Evolutionary conservation across 306 rosid genomes (phyloP).

Genomic region (Sechiopsis laciniata): DNA sequence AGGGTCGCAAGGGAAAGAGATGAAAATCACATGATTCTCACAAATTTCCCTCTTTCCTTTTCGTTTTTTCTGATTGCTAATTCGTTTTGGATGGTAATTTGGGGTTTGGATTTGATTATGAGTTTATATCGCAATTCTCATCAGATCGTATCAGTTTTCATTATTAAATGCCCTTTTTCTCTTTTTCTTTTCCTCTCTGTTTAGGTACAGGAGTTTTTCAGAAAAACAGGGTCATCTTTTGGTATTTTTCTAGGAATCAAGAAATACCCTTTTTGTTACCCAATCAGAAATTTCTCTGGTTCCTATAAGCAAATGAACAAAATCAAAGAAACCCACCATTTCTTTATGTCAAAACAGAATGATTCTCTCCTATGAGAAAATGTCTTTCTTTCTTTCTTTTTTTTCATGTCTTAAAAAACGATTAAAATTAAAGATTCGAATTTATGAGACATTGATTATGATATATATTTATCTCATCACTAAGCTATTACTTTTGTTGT

Average conservation of each 20-base stretch:
- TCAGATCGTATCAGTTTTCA: background rate
- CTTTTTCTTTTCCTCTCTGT: background rate
- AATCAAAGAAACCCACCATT: background rate
- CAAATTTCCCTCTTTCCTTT: constrained; percentile 32
- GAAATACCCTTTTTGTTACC: background rate
- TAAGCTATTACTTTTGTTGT: no score
- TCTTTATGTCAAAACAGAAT: background rate
- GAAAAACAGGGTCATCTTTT: background rate
- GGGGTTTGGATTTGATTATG: constrained; percentile 2
- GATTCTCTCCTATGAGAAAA: background rate
- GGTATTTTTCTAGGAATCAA: background rate
- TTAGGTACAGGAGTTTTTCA: background rate
- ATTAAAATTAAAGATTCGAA: no score
- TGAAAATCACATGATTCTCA: constrained; percentile 67
- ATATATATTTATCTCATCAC: no score
- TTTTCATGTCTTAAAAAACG: no score
- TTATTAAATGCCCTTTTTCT: background rate
- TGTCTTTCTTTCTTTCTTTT: no score
- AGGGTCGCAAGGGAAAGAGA: constrained; percentile 28
- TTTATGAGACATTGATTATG: no score
- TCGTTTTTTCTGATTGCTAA: background rate
- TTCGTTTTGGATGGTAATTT: background rate
- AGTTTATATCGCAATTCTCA: constrained; percentile 13
- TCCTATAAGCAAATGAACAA: background rate
- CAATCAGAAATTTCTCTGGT: background rate